These are phyloP conservation scores for Quillaja saponaria DNA, from an alignment of 306 rosid species.

Conservation along the genomic window DNA sequence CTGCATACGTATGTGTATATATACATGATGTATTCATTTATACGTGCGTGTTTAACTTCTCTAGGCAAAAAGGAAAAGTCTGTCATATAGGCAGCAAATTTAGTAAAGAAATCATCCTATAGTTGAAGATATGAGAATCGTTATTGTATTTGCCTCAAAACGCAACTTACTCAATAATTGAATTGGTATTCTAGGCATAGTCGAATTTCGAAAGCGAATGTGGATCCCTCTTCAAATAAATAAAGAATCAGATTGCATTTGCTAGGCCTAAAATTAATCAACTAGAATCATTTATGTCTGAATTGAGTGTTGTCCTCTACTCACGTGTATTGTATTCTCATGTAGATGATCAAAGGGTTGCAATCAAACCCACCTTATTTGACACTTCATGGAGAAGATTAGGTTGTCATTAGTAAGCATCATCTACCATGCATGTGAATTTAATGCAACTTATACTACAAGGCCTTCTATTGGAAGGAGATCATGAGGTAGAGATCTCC, in stretches of 20 bases:
- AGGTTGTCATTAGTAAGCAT: background rate
- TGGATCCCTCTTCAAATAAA: too few relatives aligned
- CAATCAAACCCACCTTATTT: background rate
- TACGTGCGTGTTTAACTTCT: background rate
- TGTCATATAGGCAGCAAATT: conserved; percentile 1
- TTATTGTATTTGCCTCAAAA: background rate
- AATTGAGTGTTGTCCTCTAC: too few relatives aligned
- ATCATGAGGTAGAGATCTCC: background rate
- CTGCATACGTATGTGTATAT: conserved; percentile 1
- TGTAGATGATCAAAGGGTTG: background rate
- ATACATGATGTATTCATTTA: background rate
- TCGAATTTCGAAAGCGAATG: too few relatives aligned
- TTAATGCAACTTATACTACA: background rate
- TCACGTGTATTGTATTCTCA: too few relatives aligned
- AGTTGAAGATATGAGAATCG: background rate
- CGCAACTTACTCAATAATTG: too few relatives aligned
- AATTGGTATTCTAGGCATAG: too few relatives aligned
- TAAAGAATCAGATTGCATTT: too few relatives aligned
- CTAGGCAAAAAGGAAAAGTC: background rate
- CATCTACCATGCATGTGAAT: conserved; percentile 8
- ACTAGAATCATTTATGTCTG: too few relatives aligned
- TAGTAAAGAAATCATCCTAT: conserved; percentile 13
- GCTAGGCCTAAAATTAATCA: too few relatives aligned
- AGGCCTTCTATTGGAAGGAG: too few relatives aligned
- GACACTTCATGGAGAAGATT: background rate